Conservation (phyloP, 2,329 filamentous ascomycete genomes). For the Trichoderma sp. region DNA sequence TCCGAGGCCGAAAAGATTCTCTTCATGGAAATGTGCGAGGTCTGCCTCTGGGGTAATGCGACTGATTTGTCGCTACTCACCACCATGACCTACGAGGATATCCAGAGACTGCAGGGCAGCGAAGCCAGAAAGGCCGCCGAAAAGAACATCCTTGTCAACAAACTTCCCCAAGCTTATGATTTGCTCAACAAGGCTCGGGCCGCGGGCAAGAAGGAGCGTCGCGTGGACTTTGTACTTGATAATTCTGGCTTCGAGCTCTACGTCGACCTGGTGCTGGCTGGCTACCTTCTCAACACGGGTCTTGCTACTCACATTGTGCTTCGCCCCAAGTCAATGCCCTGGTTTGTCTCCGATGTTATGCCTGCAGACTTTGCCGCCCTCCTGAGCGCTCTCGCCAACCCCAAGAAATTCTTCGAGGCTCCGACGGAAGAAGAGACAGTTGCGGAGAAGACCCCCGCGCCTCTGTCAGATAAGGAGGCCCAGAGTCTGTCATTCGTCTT, state of each 20-base stretch:
- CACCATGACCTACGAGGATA: slow-evolving; percentile 88
- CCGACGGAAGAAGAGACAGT: slow-evolving; percentile 64
- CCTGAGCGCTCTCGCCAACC: slow-evolving; percentile 73
- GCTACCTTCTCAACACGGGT: slow-evolving; percentile 79
- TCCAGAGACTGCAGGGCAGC: slow-evolving; percentile 91
- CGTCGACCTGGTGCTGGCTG: slow-evolving; percentile 88
- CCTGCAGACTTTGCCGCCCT: slow-evolving; percentile 82
- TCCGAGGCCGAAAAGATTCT: slow-evolving; percentile 71
- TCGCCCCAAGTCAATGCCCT: slow-evolving; percentile 92
- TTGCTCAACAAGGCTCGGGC: slow-evolving; percentile 63
- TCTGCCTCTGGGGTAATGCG: slow-evolving; percentile 95
- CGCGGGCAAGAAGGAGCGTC: slow-evolving; percentile 62
- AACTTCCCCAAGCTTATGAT: slow-evolving; percentile 71
- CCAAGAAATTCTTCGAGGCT: slow-evolving; percentile 74
- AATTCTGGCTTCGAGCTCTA: slow-evolving; percentile 97
- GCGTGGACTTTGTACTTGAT: slow-evolving; percentile 92
- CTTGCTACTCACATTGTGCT: slow-evolving; percentile 85
- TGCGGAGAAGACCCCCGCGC: slow-evolving; percentile 54
- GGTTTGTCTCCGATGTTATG: slow-evolving; percentile 96
- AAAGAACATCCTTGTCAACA: slow-evolving; percentile 88
- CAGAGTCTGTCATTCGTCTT: slow-evolving; percentile 74
- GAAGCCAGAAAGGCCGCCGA: slow-evolving; percentile 82
- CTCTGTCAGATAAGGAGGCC: slow-evolving; percentile 65
- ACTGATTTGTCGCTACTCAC: slow-evolving; percentile 91
- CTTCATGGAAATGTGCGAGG: slow-evolving; percentile 92